These are phyloP conservation scores for Rhododendron molle DNA, from an alignment of 148 eudicot species.

Conservation along the genomic window DNA sequence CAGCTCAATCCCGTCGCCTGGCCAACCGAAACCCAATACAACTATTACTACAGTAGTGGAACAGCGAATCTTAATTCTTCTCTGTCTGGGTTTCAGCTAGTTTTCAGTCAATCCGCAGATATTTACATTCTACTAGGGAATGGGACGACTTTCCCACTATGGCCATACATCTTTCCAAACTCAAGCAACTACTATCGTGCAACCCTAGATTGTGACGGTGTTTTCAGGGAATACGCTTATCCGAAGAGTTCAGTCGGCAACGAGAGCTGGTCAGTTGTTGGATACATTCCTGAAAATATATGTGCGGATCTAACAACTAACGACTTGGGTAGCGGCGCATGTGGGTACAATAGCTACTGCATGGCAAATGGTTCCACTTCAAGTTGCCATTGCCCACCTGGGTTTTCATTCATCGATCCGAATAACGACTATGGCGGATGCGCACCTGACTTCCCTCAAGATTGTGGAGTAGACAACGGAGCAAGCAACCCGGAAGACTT, in stretches of 20 bases:
- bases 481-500: neutral
- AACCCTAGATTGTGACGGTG: neutral
- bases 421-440: neutral
- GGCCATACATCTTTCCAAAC: neutral
- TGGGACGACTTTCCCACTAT: neutral
- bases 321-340: neutral
- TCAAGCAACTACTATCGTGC: neutral
- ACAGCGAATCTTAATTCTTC: neutral
- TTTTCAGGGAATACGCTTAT: neutral
- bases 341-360: constrained; percentile 9
- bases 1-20: neutral
- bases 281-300: neutral
- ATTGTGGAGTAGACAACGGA: neutral
- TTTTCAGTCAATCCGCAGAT: neutral
- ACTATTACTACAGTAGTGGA: neutral
- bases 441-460: neutral
- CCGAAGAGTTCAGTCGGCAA: neutral
- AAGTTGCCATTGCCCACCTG: neutral
- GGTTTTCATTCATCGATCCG: neutral
- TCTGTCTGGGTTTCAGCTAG: neutral
- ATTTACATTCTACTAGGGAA: neutral
- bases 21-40: neutral
- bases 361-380: neutral
- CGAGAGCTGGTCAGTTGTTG: neutral
- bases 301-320: neutral